These are phyloP conservation scores for Immersiella caudata DNA, from an alignment of 495 filamentous ascomycete species.

Conservation along the genomic window DNA sequence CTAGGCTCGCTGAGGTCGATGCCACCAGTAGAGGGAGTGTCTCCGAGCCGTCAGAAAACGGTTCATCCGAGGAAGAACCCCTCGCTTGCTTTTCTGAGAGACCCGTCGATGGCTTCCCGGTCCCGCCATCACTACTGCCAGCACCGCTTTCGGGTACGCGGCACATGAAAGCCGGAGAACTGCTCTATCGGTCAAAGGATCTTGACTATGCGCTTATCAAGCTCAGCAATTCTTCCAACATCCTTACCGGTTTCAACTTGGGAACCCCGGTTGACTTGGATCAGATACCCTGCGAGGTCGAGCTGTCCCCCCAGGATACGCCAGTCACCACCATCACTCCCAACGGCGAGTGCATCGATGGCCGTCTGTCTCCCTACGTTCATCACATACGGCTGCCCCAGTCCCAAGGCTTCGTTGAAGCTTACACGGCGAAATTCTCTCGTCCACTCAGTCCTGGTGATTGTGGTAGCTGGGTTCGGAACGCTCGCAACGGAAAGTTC, in stretches of 20 bases:
- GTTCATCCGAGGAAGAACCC: too few relatives aligned
- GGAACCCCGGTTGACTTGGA: not conserved
- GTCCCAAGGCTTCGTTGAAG: not conserved
- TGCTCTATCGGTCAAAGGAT: too few relatives aligned
- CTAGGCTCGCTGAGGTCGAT: too few relatives aligned
- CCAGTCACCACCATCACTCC: not conserved
- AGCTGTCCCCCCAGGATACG: not conserved
- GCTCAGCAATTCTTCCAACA: too few relatives aligned
- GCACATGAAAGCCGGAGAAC: too few relatives aligned
- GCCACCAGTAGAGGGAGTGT: too few relatives aligned
- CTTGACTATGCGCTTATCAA: too few relatives aligned
- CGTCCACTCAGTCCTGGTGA: constrained; percentile 17
- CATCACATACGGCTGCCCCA: constrained; percentile 1
- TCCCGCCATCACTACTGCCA: not conserved
- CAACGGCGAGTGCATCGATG: not conserved
- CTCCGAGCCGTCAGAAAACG: too few relatives aligned
- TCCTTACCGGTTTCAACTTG: not conserved
- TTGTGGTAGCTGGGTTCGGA: constrained; percentile 31
- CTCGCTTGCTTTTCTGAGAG: too few relatives aligned
- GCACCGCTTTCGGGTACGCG: not conserved
- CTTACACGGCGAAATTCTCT: constrained; percentile 1
- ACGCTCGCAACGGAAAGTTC: constrained; percentile 16
- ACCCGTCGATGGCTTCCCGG: too few relatives aligned
- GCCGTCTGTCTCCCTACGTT: not conserved
- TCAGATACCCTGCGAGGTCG: not conserved